A percentile compares a stretch with the other conserved stretches of the same genome.
Evolutionary conservation across 2,329 filamentous ascomycete species (phyloP).

Genomic region (Ascochyta clinopodiicola): DNA sequence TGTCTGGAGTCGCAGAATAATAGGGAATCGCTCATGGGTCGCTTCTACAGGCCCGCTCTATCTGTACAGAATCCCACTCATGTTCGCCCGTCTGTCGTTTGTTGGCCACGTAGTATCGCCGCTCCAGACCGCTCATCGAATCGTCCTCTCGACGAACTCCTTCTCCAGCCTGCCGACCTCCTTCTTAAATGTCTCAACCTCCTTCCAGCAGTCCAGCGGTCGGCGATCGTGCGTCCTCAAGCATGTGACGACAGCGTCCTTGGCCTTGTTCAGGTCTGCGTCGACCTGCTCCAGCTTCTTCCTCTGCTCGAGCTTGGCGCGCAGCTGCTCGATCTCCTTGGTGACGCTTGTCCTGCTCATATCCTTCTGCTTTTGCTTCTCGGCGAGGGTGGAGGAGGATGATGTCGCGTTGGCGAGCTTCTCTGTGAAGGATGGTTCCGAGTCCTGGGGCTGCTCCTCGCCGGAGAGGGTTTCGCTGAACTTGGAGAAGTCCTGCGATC

Average conservation of each 20-base stretch:
- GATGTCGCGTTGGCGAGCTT: constrained; percentile 47
- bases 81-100: background rate
- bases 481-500: constrained; percentile 71
- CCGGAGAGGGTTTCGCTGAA: constrained; percentile 69
- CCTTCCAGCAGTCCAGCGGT: constrained; percentile 92
- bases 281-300: constrained; percentile 70
- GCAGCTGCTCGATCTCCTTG: constrained; percentile 64
- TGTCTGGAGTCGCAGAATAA: background rate
- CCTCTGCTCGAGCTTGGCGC: constrained; percentile 57
- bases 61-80: constrained; percentile 8
- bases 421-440: constrained; percentile 44
- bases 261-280: constrained; percentile 74
- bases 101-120: background rate
- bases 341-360: constrained; percentile 61
- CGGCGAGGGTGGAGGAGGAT: constrained; percentile 44
- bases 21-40: constrained; percentile 7
- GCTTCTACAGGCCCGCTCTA: constrained; percentile 13
- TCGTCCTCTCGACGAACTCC: constrained; percentile 84
- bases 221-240: constrained; percentile 83
- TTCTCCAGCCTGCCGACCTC: constrained; percentile 88
- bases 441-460: constrained; percentile 49
- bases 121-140: constrained; percentile 49
- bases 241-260: constrained; percentile 78
- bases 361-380: constrained; percentile 54
- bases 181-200: constrained; percentile 88